Conservation (phyloP, 352 stramenopile genomes). For the Globisporangium parvum region DNA sequence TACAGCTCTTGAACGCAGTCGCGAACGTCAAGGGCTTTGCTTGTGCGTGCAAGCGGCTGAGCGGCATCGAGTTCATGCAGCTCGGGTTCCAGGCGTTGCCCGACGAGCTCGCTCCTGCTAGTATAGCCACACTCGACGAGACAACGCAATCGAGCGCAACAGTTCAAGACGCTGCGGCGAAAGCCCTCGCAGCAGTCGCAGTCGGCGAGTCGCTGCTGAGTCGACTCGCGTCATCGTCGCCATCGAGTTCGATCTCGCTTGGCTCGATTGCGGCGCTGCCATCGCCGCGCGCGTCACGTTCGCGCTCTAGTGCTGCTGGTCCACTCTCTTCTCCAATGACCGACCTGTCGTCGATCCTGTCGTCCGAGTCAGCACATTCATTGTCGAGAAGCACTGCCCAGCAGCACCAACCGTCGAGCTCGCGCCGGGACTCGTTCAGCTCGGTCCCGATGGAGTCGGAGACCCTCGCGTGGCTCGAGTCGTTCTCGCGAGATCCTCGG, state of each 20-base stretch:
- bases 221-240: conserved; percentile 16
- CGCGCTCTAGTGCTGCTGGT: background rate
- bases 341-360: conserved; percentile 10
- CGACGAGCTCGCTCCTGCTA: conserved; percentile 8
- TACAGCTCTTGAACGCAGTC: conserved; percentile 57
- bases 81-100: conserved; percentile 38
- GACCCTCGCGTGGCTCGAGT: conserved; percentile 54
- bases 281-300: background rate
- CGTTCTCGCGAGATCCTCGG: conserved; percentile 58
- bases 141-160: background rate
- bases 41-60: conserved; percentile 47
- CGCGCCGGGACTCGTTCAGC: conserved; percentile 14
- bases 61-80: conserved; percentile 38
- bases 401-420: background rate
- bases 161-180: conserved; percentile 6
- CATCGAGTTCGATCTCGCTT: conserved; percentile 5
- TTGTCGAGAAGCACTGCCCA: background rate
- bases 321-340: conserved; percentile 1
- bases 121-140: conserved; percentile 5
- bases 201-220: conserved; percentile 31
- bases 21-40: conserved; percentile 50
- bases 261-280: background rate
- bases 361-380: background rate
- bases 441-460: conserved; percentile 22
- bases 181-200: conserved; percentile 21